These are phyloP conservation scores for Rhodotorula sp. DNA, from an alignment of 1,284 basidiomycete genomes.

Conservation along the genomic window DNA sequence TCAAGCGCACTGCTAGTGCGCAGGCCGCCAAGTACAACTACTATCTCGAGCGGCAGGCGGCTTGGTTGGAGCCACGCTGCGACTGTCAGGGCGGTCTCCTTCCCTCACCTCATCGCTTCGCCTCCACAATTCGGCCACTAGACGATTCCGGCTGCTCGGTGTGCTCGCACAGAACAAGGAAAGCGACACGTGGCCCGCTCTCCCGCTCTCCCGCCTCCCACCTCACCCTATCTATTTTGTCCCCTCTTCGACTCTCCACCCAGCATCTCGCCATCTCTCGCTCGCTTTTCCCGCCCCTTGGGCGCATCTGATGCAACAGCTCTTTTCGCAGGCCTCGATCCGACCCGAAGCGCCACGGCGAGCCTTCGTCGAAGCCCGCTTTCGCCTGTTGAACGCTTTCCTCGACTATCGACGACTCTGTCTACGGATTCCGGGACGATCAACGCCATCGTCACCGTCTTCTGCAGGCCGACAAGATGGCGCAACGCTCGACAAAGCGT, in stretches of 20 bases:
- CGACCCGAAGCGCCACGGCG: conserved; percentile 7
- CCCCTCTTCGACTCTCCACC: too few relatives aligned
- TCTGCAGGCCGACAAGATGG: not conserved
- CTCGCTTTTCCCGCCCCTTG: too few relatives aligned
- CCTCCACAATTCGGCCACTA: not conserved
- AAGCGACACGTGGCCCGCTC: too few relatives aligned
- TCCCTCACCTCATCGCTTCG: not conserved
- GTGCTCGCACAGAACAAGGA: too few relatives aligned
- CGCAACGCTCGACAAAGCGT: not conserved
- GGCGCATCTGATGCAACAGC: too few relatives aligned
- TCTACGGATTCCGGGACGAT: too few relatives aligned
- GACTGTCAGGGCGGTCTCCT: not conserved
- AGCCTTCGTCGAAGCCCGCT: conserved; percentile 4
- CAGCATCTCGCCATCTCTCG: too few relatives aligned
- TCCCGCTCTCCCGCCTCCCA: too few relatives aligned
- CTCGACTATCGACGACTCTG: not conserved
- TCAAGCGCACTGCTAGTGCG: not conserved
- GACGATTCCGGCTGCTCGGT: not conserved
- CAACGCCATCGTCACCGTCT: too few relatives aligned
- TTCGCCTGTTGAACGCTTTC: not conserved
- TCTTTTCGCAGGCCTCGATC: not conserved
- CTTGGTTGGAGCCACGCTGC: not conserved
- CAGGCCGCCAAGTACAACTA: not conserved
- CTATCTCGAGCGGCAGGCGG: not conserved
- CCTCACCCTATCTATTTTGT: too few relatives aligned